These are phyloP conservation scores for Grifola frondosa DNA, from an alignment of 1,284 basidiomycete genomes.

Conservation along the genomic window DNA sequence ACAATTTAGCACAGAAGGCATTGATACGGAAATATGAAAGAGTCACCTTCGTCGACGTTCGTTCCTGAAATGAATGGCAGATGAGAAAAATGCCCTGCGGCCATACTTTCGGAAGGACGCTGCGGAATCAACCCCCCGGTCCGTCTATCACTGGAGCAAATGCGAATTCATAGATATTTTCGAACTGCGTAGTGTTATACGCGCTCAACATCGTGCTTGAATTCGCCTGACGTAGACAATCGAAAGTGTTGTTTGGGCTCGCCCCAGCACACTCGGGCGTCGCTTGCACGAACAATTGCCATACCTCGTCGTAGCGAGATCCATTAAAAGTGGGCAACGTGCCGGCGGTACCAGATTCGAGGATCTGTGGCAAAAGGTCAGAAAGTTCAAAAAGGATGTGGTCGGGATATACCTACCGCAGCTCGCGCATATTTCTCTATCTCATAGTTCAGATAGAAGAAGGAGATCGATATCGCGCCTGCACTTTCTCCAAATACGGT, in stretches of 20 bases:
- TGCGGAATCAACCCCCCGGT: slow-evolving; percentile 43
- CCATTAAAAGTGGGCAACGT: not conserved
- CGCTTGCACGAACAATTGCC: not conserved
- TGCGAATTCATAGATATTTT: no score
- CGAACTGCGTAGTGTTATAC: no score
- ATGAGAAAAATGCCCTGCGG: slow-evolving; percentile 35
- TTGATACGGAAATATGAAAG: no score
- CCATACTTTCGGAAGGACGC: slow-evolving; percentile 37
- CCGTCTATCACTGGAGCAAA: no score
- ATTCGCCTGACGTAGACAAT: not conserved
- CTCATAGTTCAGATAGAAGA: slow-evolving; percentile 43
- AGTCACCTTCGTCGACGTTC: slow-evolving; percentile 31
- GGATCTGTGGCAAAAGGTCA: no score
- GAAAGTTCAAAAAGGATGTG: no score
- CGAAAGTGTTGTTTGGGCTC: not conserved
- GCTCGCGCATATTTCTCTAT: slow-evolving; percentile 41
- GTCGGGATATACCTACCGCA: slow-evolving; percentile 40
- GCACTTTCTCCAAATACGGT: slow-evolving; percentile 57
- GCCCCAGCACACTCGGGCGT: not conserved
- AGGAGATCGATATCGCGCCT: slow-evolving; percentile 45
- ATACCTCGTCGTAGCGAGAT: no score
- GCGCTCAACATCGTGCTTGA: not conserved
- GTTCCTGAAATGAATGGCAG: slow-evolving; percentile 52
- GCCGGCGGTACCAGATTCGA: no score
- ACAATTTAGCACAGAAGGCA: no score